These are phyloP conservation scores for Clohesyomyces aquaticus DNA, from an alignment of 495 filamentous ascomycete species.

Conservation along the genomic window DNA sequence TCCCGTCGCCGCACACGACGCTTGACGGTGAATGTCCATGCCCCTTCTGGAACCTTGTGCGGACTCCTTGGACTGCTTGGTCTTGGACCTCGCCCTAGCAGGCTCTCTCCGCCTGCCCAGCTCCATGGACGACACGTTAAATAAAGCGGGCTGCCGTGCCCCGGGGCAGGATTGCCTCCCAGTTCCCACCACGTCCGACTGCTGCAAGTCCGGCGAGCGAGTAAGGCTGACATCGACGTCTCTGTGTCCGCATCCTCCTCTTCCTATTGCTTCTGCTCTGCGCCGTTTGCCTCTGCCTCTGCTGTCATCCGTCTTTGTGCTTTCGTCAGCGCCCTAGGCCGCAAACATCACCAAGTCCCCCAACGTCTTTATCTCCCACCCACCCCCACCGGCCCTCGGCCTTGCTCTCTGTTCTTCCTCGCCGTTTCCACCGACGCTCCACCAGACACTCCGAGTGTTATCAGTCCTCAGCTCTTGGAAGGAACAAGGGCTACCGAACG, in stretches of 20 bases:
- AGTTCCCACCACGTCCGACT: slow-evolving; percentile 1
- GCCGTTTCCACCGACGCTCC: slow-evolving; percentile 4
- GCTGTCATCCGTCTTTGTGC: slow-evolving; percentile 9
- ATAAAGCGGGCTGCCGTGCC: slow-evolving; percentile 9
- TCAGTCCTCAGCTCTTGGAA: slow-evolving; percentile 11
- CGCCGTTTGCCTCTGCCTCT: background rate
- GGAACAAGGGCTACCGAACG: background rate
- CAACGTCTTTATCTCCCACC: slow-evolving; percentile 1
- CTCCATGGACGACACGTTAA: slow-evolving; percentile 26
- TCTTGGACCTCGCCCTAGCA: slow-evolving; percentile 10
- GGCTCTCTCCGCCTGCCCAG: slow-evolving; percentile 19
- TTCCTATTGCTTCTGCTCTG: slow-evolving; percentile 5
- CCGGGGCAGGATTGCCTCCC: background rate
- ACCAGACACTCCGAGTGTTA: background rate
- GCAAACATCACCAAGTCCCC: slow-evolving; percentile 11
- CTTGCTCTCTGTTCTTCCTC: background rate
- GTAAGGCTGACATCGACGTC: slow-evolving; percentile 27
- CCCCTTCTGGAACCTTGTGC: slow-evolving; percentile 8
- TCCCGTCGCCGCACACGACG: slow-evolving; percentile 26
- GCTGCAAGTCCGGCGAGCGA: slow-evolving; percentile 9
- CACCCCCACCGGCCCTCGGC: slow-evolving; percentile 1
- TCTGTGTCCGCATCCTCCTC: background rate
- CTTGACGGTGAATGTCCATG: slow-evolving; percentile 24
- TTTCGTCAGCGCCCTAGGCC: slow-evolving; percentile 18
- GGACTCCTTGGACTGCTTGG: background rate